Evolutionary conservation across 768 basidiomycete species (phyloP), one percentile per base, ranked within the genome.

Genomic region (Coprinopsis strossmayeri): DNA sequence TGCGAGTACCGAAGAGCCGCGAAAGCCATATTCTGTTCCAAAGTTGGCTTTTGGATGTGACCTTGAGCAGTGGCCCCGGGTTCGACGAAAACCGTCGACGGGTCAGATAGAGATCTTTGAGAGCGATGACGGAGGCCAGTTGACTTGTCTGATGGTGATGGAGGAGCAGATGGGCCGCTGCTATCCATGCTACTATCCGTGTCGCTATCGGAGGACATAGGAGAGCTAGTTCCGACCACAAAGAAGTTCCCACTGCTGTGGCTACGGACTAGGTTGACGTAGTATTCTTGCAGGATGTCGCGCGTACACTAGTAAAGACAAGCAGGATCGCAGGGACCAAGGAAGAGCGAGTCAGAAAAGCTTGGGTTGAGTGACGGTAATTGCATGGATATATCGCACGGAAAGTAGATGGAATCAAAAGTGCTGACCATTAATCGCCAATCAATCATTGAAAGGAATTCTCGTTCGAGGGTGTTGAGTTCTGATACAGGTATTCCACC

Each of bases 381-480:
- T 43, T 32, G 35, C 30, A 7, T 7, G 43, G 53, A 51, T 51
- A 46, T 50, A 44, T n/a, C n/a, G n/a, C n/a, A n/a, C n/a, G n/a
- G 54, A 41, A 43, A 49, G 55, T 46, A 47, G 25, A 54, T 51
- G 39, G 63, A 53, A 58, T 64, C 18, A 24, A 26, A 38, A 27
- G 63, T 67, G 68, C 84, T 78, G 69, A 96, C 95, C 72, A 83
- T 91, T 62, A 99, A 73, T 58, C 84, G 78, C 95, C 96, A 99
- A 60, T 96, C 91, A 49, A 96, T 92, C 61, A 84, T 83, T 49
- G 74, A 74, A 44, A 97, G 78, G 64, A 99, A 93, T 65, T 97
- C 95, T 64, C 90, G 76, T 70, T 99, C 96, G 53, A 99, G 80
- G 59, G 89, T 73, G 70, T 97, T 95, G 65, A 98, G 81, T 69